These are phyloP conservation scores for Globisporangium sylvaticum DNA, from an alignment of 352 stramenopile genomes.

Conservation along the genomic window DNA sequence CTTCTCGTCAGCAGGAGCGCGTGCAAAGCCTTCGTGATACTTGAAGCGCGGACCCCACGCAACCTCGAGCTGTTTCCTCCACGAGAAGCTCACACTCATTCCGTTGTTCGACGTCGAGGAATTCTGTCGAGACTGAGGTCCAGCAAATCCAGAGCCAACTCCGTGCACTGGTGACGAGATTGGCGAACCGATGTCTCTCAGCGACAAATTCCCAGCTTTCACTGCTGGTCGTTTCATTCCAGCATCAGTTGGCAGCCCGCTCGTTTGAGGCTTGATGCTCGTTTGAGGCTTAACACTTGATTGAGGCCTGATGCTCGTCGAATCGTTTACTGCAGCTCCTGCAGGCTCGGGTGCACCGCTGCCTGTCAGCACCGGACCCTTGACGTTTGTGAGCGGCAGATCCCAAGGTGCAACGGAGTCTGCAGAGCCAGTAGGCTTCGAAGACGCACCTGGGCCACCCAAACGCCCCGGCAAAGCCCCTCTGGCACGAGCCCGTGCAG, in stretches of 20 bases:
- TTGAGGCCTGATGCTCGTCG: not conserved
- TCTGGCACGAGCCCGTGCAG: slow-evolving; percentile 59
- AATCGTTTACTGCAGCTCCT: not conserved
- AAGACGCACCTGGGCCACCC: slow-evolving; percentile 38
- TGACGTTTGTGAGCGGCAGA: slow-evolving; percentile 50
- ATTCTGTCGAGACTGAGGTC: slow-evolving; percentile 13
- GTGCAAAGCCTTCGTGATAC: slow-evolving; percentile 27
- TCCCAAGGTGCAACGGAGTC: slow-evolving; percentile 73
- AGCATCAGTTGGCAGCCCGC: not conserved
- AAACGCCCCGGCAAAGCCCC: slow-evolving; percentile 48
- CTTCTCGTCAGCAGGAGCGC: not conserved
- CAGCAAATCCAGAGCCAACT: slow-evolving; percentile 9
- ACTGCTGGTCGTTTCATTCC: slow-evolving; percentile 1
- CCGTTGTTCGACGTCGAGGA: slow-evolving; percentile 22
- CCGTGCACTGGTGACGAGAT: slow-evolving; percentile 15
- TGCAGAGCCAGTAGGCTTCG: slow-evolving; percentile 18
- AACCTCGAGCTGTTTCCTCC: slow-evolving; percentile 53
- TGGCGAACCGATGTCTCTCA: slow-evolving; percentile 13
- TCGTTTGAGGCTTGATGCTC: not conserved
- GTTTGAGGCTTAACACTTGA: not conserved
- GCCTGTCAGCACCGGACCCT: slow-evolving; percentile 18
- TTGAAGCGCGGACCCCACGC: slow-evolving; percentile 56
- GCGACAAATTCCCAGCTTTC: slow-evolving; percentile 6
- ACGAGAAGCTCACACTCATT: slow-evolving; percentile 36
- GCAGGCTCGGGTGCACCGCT: slow-evolving; percentile 7